Base-by-base conservation (phyloP, 306 rosid species). In the Begonia loranthoides region DNA sequence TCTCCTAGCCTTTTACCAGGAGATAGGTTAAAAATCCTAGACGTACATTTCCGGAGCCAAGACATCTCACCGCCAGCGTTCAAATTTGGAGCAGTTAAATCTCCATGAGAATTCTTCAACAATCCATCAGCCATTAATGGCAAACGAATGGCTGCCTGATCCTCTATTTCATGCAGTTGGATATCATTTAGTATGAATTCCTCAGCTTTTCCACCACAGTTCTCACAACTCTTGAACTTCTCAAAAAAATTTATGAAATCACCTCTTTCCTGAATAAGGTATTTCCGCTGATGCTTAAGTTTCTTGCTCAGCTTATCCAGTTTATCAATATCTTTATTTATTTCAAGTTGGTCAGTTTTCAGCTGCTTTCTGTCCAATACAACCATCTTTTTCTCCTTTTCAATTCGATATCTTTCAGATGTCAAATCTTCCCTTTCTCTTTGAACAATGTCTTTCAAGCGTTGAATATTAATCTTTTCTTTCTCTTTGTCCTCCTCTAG, bases 221-320 rank as follows among this genome's bases (percentile, higher is more conserved):
- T 76, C 60, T 64, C 63, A 68, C 99, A 90, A 62, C 60, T 69
- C 81, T 69, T 83, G 34, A 74, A 59, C 80, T 76, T 82, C 76
- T 90, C 95, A 67, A 80, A 83, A 78, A 80, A 59, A 54, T 63
- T 68, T 54, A 90, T 79, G 62, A 82, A 80, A 54, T 43, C 57
- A 50, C 52, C 56, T 64, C 92, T 78, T 63, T 90, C 88, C 64
- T 69, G 74, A 48, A 83, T 50, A 66, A 90, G 79, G 55, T 58
- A 47, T 66, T 74, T 82, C 21, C 99, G 81, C 65, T 80, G 95
- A 59, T 63, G 53, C 76, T 79, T 90, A 63, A 90, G 76, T 70
- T 80, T 81, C 69, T 55, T 73, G 73, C 90, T 90, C 43, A 90
- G 83, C 51, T 63, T 65, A 63, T 61, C 74, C 57, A 90, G 95